Evolutionary conservation across 148 eudicot genomes (phyloP).

Genomic region (Chenopodium album): DNA sequence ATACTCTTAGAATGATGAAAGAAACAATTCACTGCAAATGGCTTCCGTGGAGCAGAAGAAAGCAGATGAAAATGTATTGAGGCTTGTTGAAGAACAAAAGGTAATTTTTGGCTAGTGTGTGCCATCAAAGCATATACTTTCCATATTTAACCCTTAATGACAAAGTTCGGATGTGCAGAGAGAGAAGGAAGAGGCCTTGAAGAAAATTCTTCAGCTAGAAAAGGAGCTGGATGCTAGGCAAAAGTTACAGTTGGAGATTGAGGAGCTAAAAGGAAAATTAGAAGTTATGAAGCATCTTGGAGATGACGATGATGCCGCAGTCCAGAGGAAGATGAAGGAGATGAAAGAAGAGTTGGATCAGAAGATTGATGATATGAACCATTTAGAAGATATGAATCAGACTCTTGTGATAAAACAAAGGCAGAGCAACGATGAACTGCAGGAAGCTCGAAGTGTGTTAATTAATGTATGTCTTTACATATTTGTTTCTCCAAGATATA

Average conservation of each 20-base stretch:
- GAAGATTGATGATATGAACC: slow-evolving; percentile 47
- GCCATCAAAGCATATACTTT: slow-evolving; percentile 2
- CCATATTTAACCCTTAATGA: slow-evolving; percentile 9
- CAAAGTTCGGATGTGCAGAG: slow-evolving; percentile 51
- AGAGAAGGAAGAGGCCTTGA: slow-evolving; percentile 76
- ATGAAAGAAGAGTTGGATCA: slow-evolving; percentile 55
- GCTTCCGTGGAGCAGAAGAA: slow-evolving; percentile 80
- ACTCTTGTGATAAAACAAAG: slow-evolving; percentile 55
- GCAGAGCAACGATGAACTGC: slow-evolving; percentile 79
- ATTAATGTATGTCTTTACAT: slow-evolving; percentile 44
- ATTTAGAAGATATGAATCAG: slow-evolving; percentile 48
- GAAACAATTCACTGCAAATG: slow-evolving; percentile 65
- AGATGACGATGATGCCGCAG: slow-evolving; percentile 60
- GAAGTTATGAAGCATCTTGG: slow-evolving; percentile 79
- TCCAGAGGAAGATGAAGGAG: slow-evolving; percentile 55
- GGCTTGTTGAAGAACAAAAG: slow-evolving; percentile 86
- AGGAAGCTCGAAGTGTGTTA: slow-evolving; percentile 57
- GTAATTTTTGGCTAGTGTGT: slow-evolving; percentile 30
- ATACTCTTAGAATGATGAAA: slow-evolving; percentile 52
- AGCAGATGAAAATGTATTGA: slow-evolving; percentile 69
- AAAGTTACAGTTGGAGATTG: slow-evolving; percentile 74
- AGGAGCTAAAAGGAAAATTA: slow-evolving; percentile 71
- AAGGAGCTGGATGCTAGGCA: slow-evolving; percentile 46
- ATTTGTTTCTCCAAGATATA: slow-evolving; percentile 2
- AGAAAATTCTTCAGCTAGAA: slow-evolving; percentile 62